These are phyloP conservation scores for Aspergillus sclerotiicarbonarius DNA, from an alignment of 495 filamentous ascomycete species.

Conservation along the genomic window DNA sequence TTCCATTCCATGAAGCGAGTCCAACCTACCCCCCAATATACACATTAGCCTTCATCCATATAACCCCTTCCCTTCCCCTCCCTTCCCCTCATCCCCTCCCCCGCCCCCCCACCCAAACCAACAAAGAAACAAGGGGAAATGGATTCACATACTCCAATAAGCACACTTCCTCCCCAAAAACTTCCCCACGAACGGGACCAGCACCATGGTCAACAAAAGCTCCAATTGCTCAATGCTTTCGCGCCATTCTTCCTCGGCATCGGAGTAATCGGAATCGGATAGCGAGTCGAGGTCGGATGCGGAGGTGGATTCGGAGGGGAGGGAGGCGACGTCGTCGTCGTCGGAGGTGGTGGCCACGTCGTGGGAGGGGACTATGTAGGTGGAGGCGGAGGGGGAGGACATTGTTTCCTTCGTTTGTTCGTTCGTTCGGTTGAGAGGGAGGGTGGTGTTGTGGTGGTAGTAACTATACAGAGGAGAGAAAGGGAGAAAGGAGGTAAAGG, in stretches of 20 bases:
- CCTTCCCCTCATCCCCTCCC: not conserved
- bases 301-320: conserved; percentile 69
- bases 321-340: conserved; percentile 72
- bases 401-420: too few relatives aligned
- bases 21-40: conserved; percentile 52
- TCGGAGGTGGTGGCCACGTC: conserved; percentile 38
- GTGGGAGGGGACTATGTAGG: conserved; percentile 40
- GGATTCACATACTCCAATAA: conserved; percentile 74
- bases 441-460: conserved; percentile 1
- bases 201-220: conserved; percentile 85
- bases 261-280: conserved; percentile 56
- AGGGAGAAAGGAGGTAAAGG: conserved; percentile 11
- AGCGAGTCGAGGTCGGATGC: conserved; percentile 57
- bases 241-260: conserved; percentile 92
- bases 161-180: conserved; percentile 91
- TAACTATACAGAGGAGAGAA: too few relatives aligned
- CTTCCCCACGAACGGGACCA: conserved; percentile 90
- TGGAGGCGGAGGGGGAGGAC: conserved; percentile 44
- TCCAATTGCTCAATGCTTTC: conserved; percentile 91
- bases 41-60: not conserved
- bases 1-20: conserved; percentile 75
- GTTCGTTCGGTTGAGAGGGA: not conserved
- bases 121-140: not conserved
- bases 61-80: too few relatives aligned
- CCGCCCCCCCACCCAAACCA: not conserved